phyloP scores from a whole-genome alignment of 768 basidiomycete species.

The Rhodotorula taiwanensis region DNA sequence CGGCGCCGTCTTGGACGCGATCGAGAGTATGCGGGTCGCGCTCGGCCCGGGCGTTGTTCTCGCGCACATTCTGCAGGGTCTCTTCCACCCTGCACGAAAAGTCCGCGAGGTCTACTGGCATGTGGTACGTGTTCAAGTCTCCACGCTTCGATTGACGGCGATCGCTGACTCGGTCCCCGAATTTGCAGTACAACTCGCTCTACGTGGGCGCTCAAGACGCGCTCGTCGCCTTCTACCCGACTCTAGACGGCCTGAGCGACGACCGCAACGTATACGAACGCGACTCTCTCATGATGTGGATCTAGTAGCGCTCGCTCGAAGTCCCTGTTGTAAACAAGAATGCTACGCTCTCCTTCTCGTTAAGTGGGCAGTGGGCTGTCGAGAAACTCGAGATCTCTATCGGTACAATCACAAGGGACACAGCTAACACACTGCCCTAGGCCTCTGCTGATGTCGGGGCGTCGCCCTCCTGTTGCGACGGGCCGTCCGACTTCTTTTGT shows the following conservation, averaged over 20 bases:
- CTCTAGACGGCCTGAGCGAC: slow-evolving; percentile 70
- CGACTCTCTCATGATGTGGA: slow-evolving; percentile 50
- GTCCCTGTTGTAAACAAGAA: no score
- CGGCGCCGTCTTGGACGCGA: slow-evolving; percentile 93
- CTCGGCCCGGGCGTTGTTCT: slow-evolving; percentile 87
- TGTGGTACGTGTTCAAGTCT: neutral
- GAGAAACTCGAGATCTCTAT: no score
- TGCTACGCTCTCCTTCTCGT: no score
- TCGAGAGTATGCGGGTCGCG: slow-evolving; percentile 95
- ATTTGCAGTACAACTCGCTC: slow-evolving; percentile 78
- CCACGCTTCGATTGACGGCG: no score
- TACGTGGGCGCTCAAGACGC: slow-evolving; percentile 78
- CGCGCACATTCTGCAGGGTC: slow-evolving; percentile 84
- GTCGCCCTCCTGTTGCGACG: slow-evolving; percentile 1
- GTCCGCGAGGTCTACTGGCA: slow-evolving; percentile 65
- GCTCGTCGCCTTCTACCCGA: slow-evolving; percentile 87
- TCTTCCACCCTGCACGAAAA: slow-evolving; percentile 95
- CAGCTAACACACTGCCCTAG: no score
- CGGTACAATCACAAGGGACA: no score
- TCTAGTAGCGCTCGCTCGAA: neutral
- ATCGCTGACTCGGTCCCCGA: no score
- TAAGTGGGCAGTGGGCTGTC: no score
- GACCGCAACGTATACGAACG: slow-evolving; percentile 82
- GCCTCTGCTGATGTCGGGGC: neutral
- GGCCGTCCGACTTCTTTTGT: neutral